These are phyloP conservation scores for Eragrostis nindensis DNA, from an alignment of 176 grass and related monocot genomes.

Conservation along the genomic window DNA sequence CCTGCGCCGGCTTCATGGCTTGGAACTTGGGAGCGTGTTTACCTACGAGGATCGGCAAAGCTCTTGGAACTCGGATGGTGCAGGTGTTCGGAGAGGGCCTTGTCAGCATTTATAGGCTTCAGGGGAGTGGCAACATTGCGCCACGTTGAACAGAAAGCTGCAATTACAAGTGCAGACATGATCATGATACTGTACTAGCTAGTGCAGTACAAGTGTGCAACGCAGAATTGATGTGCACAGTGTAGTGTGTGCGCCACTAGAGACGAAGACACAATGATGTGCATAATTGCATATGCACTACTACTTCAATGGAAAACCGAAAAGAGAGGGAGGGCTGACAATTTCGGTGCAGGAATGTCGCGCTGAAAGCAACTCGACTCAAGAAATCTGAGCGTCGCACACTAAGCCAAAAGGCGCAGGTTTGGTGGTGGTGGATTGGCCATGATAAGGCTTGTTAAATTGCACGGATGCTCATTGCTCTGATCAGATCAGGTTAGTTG, in stretches of 20 bases:
- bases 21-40: background rate
- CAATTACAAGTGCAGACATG: background rate
- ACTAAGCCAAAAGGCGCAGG: constrained; percentile 11
- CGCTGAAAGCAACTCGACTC: constrained; percentile 29
- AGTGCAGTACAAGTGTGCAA: constrained; percentile 38
- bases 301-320: background rate
- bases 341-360: background rate
- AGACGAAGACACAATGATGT: constrained; percentile 29
- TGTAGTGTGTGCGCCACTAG: constrained; percentile 31
- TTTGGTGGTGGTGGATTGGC: constrained; percentile 24
- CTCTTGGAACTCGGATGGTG: background rate
- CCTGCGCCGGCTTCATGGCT: constrained; percentile 13
- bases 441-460: constrained; percentile 32
- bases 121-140: background rate
- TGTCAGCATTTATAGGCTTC: constrained; percentile 32
- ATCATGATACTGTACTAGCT: background rate
- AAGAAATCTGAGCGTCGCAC: constrained; percentile 4
- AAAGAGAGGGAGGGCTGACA: too few relatives aligned
- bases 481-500: constrained; percentile 4
- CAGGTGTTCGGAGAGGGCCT: background rate
- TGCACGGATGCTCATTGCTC: background rate
- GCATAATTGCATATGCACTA: constrained; percentile 25
- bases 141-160: background rate
- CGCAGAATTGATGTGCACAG: constrained; percentile 22
- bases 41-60: background rate